These are phyloP conservation scores for Sugiyamaella floridensis DNA, from an alignment of 805 yeast species.

Conservation along the genomic window DNA sequence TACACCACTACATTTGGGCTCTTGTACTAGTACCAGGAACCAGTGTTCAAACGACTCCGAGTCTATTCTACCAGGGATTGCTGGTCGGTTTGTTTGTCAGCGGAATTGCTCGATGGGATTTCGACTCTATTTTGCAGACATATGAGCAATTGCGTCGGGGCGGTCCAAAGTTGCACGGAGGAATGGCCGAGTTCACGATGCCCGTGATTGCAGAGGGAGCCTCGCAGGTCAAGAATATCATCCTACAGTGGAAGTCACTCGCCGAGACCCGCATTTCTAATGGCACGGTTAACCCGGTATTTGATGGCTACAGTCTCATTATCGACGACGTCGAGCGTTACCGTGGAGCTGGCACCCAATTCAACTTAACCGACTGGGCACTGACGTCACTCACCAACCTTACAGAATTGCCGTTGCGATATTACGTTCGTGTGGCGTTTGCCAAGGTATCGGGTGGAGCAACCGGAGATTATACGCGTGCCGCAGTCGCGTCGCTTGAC, in stretches of 20 bases:
- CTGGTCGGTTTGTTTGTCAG: conserved; percentile 72
- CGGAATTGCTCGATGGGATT: conserved; percentile 90
- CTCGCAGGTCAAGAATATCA: conserved; percentile 18
- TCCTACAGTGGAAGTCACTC: conserved; percentile 19
- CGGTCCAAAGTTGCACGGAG: conserved; percentile 44
- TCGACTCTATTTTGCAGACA: conserved; percentile 83
- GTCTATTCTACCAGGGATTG: conserved; percentile 71
- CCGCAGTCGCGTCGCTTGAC: conserved; percentile 13
- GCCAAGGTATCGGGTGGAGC: conserved; percentile 8
- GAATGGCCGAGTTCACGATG: conserved; percentile 22
- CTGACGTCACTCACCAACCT: conserved; percentile 2
- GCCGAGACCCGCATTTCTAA: conserved; percentile 2
- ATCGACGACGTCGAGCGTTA: conserved; percentile 75
- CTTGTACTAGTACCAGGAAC: conserved; percentile 78
- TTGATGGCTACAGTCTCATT: conserved; percentile 53
- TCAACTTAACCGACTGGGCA: conserved; percentile 38
- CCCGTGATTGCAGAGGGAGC: conserved; percentile 10
- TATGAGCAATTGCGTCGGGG: conserved; percentile 57
- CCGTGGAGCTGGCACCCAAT: conserved; percentile 45
- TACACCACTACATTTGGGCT: conserved; percentile 50
- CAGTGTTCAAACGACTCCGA: conserved; percentile 40
- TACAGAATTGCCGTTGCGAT: conserved; percentile 7
- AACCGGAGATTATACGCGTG: conserved; percentile 20
- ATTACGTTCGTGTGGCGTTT: conserved; percentile 21
- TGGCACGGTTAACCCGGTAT: conserved; percentile 8